phyloP scores from a whole-genome alignment of 2,329 filamentous ascomycete species.

The Monilinia aucupariae region DNA sequence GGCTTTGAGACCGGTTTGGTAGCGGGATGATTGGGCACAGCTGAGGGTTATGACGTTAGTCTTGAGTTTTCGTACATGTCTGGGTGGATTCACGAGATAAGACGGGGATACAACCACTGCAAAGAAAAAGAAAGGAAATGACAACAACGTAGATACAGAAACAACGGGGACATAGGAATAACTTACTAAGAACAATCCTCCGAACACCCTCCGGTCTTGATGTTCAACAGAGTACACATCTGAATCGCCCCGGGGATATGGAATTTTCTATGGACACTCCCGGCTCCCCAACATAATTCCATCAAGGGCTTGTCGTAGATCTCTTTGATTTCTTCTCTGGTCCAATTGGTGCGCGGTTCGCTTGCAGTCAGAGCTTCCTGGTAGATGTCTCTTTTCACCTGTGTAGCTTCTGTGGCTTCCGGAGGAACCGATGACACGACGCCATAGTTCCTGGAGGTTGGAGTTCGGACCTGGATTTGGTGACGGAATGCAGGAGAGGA shows the following conservation, averaged over 20 bases:
- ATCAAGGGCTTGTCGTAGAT: constrained; percentile 79
- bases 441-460: neutral
- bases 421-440: constrained; percentile 12
- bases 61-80: neutral
- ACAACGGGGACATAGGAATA: neutral
- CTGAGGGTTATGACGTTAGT: constrained; percentile 1
- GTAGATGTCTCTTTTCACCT: constrained; percentile 16
- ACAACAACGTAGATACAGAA: neutral
- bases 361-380: constrained; percentile 52
- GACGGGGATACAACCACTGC: rapidly evolving
- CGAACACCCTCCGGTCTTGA: constrained; percentile 87
- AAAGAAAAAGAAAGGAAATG: rapidly evolving
- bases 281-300: constrained; percentile 69
- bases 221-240: constrained; percentile 93
- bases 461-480: neutral
- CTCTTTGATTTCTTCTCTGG: constrained; percentile 70
- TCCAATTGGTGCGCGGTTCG: constrained; percentile 68
- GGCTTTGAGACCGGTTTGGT: constrained; percentile 70
- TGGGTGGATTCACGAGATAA: neutral
- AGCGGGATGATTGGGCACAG: constrained; percentile 79
- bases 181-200: constrained; percentile 77
- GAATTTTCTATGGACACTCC: constrained; percentile 74
- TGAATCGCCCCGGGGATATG: constrained; percentile 80
- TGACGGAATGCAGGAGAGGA: neutral
- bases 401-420: neutral